These are phyloP conservation scores for Botrytis byssoidea DNA, from an alignment of 2,329 filamentous ascomycete genomes.

Conservation along the genomic window DNA sequence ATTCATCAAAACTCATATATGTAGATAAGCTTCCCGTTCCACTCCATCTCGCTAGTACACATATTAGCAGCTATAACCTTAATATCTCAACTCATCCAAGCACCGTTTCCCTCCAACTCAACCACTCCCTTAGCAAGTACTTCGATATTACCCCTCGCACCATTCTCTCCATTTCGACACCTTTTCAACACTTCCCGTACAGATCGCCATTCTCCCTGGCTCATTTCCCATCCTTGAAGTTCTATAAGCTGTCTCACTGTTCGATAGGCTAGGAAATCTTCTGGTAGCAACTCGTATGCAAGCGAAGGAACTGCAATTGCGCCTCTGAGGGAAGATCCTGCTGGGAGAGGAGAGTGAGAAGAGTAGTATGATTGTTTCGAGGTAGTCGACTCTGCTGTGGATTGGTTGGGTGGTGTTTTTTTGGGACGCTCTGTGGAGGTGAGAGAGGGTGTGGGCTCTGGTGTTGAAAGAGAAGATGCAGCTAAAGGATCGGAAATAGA, in stretches of 20 bases:
- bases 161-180: background rate
- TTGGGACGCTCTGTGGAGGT: too few relatives aligned
- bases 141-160: background rate
- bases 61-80: too few relatives aligned
- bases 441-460: background rate
- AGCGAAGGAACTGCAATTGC: background rate
- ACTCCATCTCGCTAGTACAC: background rate
- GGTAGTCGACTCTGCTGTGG: background rate
- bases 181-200: background rate
- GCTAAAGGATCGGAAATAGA: background rate
- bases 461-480: background rate
- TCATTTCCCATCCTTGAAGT: constrained; percentile 10
- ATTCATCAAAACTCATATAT: background rate
- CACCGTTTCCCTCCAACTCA: background rate
- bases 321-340: too few relatives aligned
- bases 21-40: background rate
- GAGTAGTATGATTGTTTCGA: background rate
- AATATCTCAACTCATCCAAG: background rate
- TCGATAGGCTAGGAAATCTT: background rate
- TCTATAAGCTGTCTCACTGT: constrained; percentile 3
- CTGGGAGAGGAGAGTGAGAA: background rate
- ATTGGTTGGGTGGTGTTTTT: too few relatives aligned
- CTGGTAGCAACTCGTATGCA: background rate
- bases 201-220: background rate
- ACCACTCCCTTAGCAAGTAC: background rate